Evolutionary conservation across 2,329 filamentous ascomycete species (phyloP).

Genomic region (Polychaeton citri): DNA sequence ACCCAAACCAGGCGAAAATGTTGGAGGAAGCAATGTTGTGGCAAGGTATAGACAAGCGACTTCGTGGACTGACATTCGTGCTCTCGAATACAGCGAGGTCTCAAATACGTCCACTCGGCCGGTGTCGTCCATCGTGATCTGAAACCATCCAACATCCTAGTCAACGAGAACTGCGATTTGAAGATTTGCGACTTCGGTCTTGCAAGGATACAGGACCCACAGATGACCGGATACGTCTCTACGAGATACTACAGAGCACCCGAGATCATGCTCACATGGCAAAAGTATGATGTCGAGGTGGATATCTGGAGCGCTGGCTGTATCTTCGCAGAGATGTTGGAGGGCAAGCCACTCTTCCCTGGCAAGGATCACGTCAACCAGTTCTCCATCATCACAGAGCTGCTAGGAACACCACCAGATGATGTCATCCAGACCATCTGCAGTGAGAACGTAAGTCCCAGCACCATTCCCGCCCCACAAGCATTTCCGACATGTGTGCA

Average conservation of each 20-base stretch:
- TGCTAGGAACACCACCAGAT: slow-evolving; percentile 89
- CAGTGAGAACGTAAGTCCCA: slow-evolving; percentile 70
- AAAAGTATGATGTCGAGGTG: slow-evolving; percentile 98
- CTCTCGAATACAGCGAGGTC: slow-evolving; percentile 52
- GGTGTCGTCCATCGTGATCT: slow-evolving; percentile 95
- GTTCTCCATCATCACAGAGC: slow-evolving; percentile 97
- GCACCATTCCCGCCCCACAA: neutral
- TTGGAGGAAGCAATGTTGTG: slow-evolving; percentile 15
- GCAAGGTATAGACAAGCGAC: too few relatives aligned
- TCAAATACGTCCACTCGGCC: slow-evolving; percentile 98
- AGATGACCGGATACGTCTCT: slow-evolving; percentile 99
- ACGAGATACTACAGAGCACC: slow-evolving; percentile 97
- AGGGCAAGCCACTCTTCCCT: slow-evolving; percentile 94
- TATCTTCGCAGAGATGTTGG: slow-evolving; percentile 98
- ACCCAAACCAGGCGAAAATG: neutral
- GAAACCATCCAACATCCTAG: slow-evolving; percentile 97
- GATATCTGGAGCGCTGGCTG: slow-evolving; percentile 99
- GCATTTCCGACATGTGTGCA: neutral
- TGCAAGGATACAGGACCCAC: slow-evolving; percentile 93
- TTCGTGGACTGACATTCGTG: neutral
- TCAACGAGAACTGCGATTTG: slow-evolving; percentile 98
- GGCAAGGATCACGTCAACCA: slow-evolving; percentile 99
- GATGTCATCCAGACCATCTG: slow-evolving; percentile 98
- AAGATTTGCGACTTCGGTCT: slow-evolving; percentile 99
- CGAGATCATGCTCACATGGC: slow-evolving; percentile 99